Conservation (phyloP, 441 rosid species). For the Hura crepitans region DNA sequence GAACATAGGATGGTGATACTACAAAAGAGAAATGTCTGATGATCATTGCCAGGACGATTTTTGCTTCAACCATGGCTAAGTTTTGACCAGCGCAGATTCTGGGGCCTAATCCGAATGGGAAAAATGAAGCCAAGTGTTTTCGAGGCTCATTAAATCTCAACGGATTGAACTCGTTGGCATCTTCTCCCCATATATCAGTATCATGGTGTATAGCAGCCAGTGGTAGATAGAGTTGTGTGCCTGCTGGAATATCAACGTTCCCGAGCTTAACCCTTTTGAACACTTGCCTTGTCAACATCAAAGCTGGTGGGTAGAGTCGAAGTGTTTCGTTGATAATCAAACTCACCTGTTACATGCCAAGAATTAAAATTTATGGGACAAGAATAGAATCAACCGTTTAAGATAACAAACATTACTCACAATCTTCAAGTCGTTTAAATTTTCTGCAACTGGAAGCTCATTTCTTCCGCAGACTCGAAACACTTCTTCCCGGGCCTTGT, state of each 20-base stretch:
- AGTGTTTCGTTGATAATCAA: constrained; percentile 66
- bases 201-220: constrained; percentile 51
- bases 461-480: constrained; percentile 32
- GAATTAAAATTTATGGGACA: neutral
- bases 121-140: constrained; percentile 46
- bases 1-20: constrained; percentile 59
- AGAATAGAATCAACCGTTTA: neutral
- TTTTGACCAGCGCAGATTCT: constrained; percentile 66
- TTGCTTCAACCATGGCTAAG: constrained; percentile 54
- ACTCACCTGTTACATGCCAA: constrained; percentile 37
- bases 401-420: constrained; percentile 37
- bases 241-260: constrained; percentile 49
- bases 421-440: constrained; percentile 51
- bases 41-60: constrained; percentile 50
- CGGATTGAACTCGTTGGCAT: constrained; percentile 68
- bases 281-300: constrained; percentile 44
- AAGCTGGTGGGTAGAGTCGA: constrained; percentile 65
- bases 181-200: constrained; percentile 62
- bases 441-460: constrained; percentile 36
- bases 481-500: constrained; percentile 67
- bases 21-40: constrained; percentile 40
- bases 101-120: constrained; percentile 75
- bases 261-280: constrained; percentile 44
- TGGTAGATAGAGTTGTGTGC: constrained; percentile 50
- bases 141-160: constrained; percentile 48